Conservation (phyloP, 2,329 filamentous ascomycete genomes). For the Scedosporium aurantiacum region DNA sequence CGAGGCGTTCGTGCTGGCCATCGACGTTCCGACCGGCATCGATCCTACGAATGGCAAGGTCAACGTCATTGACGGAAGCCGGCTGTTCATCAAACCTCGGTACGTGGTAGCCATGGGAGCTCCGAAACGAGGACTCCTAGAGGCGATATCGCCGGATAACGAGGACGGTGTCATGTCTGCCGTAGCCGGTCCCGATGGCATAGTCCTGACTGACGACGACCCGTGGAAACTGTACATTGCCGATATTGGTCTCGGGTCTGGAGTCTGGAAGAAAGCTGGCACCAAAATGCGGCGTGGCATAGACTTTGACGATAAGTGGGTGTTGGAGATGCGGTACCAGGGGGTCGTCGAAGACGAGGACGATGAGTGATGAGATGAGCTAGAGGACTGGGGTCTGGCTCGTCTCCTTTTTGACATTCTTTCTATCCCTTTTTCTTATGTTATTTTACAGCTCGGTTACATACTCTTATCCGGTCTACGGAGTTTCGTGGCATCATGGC, state of each 20-base stretch:
- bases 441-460: background rate
- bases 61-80: conserved; percentile 59
- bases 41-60: conserved; percentile 65
- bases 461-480: background rate
- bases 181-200: conserved; percentile 14
- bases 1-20: conserved; percentile 68
- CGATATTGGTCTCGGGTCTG: conserved; percentile 74
- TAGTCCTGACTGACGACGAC: conserved; percentile 31
- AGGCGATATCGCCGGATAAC: conserved; percentile 46
- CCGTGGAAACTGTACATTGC: conserved; percentile 74
- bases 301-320: conserved; percentile 81
- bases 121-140: conserved; percentile 73
- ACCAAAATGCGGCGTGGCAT: conserved; percentile 73
- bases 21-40: conserved; percentile 87
- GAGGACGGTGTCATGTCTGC: conserved; percentile 10
- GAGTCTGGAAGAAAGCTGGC: conserved; percentile 76
- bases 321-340: conserved; percentile 55
- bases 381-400: background rate
- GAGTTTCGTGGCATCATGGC: background rate
- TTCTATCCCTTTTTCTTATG: background rate
- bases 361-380: conserved; percentile 12
- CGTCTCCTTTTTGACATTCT: background rate
- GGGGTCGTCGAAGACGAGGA: conserved; percentile 21
- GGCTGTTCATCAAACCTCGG: conserved; percentile 69
- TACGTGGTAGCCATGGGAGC: conserved; percentile 79